These are phyloP conservation scores for Linderina pennispora DNA, from an alignment of 192 early-diverging fungal genomes.

Conservation along the genomic window DNA sequence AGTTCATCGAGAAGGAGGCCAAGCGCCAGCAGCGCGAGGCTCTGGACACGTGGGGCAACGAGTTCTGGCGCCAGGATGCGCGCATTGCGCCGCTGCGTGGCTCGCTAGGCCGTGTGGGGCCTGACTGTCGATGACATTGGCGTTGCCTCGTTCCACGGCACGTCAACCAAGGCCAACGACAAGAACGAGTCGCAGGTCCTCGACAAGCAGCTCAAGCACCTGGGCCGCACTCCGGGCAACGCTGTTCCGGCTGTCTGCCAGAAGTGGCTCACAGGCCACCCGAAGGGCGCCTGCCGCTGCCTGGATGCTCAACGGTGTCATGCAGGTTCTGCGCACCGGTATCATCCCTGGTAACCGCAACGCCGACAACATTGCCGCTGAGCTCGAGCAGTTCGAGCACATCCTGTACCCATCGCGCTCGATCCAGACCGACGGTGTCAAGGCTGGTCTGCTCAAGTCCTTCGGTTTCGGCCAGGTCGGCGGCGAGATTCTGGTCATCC, in stretches of 20 bases:
- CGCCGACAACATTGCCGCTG: slow-evolving; percentile 29
- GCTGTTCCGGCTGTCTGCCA: slow-evolving; percentile 73
- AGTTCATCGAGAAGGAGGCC: slow-evolving; percentile 57
- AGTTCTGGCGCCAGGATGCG: slow-evolving; percentile 73
- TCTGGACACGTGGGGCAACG: slow-evolving; percentile 65
- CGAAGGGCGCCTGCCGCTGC: slow-evolving; percentile 88
- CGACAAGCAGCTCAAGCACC: slow-evolving; percentile 77
- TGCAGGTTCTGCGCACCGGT: slow-evolving; percentile 74
- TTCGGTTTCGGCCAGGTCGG: slow-evolving; percentile 68
- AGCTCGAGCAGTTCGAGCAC: slow-evolving; percentile 68
- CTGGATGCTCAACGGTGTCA: slow-evolving; percentile 86
- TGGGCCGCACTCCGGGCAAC: slow-evolving; percentile 79
- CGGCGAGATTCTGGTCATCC: slow-evolving; percentile 53
- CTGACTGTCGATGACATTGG: slow-evolving; percentile 84
- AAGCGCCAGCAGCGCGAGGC: slow-evolving; percentile 76
- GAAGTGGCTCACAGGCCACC: slow-evolving; percentile 83
- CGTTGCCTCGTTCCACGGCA: slow-evolving; percentile 90
- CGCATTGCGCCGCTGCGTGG: slow-evolving; percentile 77
- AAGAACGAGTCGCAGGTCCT: slow-evolving; percentile 86
- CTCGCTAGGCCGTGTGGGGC: slow-evolving; percentile 75
- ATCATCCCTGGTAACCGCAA: slow-evolving; percentile 88
- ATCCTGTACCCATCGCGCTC: slow-evolving; percentile 71
- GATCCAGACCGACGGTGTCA: slow-evolving; percentile 58
- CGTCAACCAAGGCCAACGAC: slow-evolving; percentile 91
- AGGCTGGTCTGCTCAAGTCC: slow-evolving; percentile 54